Percentiles rank a stretch among this genome's conserved stretches.
phyloP scores from a whole-genome alignment of 2,329 filamentous ascomycete species.

The Exophiala mesophila region DNA sequence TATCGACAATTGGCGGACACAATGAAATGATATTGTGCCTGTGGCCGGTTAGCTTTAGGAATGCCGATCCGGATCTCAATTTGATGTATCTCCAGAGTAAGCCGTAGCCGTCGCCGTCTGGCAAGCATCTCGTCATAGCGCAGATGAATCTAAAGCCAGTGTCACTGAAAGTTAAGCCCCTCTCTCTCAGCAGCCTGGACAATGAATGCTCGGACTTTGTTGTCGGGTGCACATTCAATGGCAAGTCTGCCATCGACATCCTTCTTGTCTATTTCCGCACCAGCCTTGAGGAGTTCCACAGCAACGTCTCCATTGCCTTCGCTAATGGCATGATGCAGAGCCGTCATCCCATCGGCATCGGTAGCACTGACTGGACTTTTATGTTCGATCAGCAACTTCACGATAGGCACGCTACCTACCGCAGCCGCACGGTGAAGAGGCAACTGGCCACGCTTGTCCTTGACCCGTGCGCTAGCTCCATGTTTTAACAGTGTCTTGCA shows the following conservation, averaged over 20 bases:
- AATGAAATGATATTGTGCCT: slow-evolving; percentile 48
- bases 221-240: slow-evolving; percentile 79
- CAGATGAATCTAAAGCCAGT: too few species aligned
- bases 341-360: slow-evolving; percentile 77
- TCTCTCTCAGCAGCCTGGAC: slow-evolving; percentile 74
- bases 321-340: slow-evolving; percentile 69
- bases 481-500: slow-evolving; percentile 70
- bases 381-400: slow-evolving; percentile 68
- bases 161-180: slow-evolving; percentile 61
- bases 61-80: too few species aligned
- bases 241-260: slow-evolving; percentile 67
- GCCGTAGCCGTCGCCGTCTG: too few species aligned
- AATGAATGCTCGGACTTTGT: slow-evolving; percentile 74
- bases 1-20: slow-evolving; percentile 88
- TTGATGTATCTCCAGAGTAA: too few species aligned
- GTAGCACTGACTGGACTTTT: slow-evolving; percentile 77
- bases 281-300: slow-evolving; percentile 73
- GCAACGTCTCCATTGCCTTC: slow-evolving; percentile 72
- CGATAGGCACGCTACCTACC: slow-evolving; percentile 80
- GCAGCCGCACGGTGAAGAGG: slow-evolving; percentile 88
- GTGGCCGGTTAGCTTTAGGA: too few species aligned
- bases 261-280: slow-evolving; percentile 74
- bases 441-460: slow-evolving; percentile 83
- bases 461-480: slow-evolving; percentile 72
- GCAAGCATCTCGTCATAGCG: too few species aligned